phyloP scores from a whole-genome alignment of 2,329 filamentous ascomycete species.

The Sclerotinia subarctica region DNA sequence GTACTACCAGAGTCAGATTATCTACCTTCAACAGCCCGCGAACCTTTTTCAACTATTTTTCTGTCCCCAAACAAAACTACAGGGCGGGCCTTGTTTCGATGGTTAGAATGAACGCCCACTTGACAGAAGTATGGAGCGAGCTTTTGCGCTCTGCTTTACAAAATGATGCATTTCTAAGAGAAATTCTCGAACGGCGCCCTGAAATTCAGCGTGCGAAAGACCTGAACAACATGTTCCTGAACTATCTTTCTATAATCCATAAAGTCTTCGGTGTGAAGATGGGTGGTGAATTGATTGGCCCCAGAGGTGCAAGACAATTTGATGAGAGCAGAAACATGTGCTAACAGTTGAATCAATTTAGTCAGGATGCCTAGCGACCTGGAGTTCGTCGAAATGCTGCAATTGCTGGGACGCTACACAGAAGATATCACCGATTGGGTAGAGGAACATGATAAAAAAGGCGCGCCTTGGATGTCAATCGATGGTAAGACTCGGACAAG shows the following conservation, averaged over 20 bases:
- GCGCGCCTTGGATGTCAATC: neutral
- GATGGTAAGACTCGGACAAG: neutral
- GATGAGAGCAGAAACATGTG: neutral
- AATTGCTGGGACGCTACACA: slow-evolving; percentile 3
- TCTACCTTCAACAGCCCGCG: neutral
- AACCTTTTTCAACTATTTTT: neutral
- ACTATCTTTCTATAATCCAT: slow-evolving; percentile 8
- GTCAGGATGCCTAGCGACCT: slow-evolving; percentile 1
- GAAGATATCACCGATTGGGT: slow-evolving; percentile 1
- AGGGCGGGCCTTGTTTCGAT: neutral
- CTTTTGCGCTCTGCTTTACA: slow-evolving; percentile 1
- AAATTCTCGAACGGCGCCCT: neutral
- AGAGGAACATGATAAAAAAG: neutral
- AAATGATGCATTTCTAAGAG: neutral
- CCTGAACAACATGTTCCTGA: neutral
- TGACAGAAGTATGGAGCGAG: neutral
- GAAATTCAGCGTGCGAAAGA: neutral
- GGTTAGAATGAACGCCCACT: neutral
- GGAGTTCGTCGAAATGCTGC: slow-evolving; percentile 11
- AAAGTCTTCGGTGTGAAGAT: slow-evolving; percentile 5
- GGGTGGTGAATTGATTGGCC: neutral
- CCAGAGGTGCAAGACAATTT: neutral
- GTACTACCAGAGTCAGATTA: neutral
- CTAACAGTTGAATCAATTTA: neutral
- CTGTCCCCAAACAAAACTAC: neutral